Base-by-base conservation (phyloP, 2,329 filamentous ascomycete genomes). In the Pestalotiopsis sp. region DNA sequence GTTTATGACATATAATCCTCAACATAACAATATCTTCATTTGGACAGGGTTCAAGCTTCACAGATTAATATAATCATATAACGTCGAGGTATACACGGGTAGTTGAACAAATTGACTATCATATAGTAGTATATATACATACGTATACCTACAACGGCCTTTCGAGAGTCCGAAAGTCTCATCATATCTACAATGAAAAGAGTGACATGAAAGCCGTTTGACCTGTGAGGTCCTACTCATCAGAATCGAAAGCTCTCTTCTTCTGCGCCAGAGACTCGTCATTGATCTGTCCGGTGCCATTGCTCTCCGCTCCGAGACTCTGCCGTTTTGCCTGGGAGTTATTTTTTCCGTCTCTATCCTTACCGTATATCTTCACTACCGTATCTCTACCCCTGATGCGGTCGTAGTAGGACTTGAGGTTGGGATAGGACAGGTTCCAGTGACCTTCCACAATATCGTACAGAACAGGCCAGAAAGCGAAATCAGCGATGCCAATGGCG, bases 381-480 rank as follows among this genome's bases (percentile, higher is more conserved):
- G 73, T 62, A 3, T 75, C 74, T 13, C 74, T 59, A 1, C 60
- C 52, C 31, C 64, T 67, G 23, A 79, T 66, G 12, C 73, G 77
- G n/a, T 72, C 71, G 67, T 77, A 70, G 52, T 85, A 86, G 0
- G 78, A 77, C 23, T 80, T 76, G 0, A 88, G 73, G 57, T 82
- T 82, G 23, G 83, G 79, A 36, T 59, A 36, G 14, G 57, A 59
- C 4, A 62, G 31, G 4, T 23, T 59, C 23, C 70, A 68, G 11
- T 58, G 65, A 17, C 65, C 66, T 25, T 64, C 70, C 6, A 81
- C 75, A 23, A 89, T 79, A 40, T 81, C 80, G 68, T 87, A 78
- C 69, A 91, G 72, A 14, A 88, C 80, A 0, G 89, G 87, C 85
- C 86, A 89, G 3, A 89, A 74, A 0, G 86, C 86, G 74, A 85